Evolutionary conservation across 768 basidiomycete species (phyloP), one percentile per base, ranked within the genome.

Genomic region (Tylopilus subfusipes): DNA sequence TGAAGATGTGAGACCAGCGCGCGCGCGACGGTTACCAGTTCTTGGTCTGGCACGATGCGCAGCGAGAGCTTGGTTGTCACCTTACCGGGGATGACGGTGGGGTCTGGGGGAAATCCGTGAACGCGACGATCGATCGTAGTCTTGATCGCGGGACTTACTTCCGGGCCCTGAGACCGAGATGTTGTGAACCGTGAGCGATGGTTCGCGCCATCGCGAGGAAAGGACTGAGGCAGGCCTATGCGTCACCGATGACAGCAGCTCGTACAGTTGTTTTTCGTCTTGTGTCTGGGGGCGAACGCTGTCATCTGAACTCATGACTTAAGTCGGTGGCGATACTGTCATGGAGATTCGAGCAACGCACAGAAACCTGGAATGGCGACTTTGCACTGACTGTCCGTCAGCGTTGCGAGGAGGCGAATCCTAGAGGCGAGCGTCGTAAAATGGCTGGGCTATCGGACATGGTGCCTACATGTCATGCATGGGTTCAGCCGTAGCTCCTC

Each of bases 1-100:
- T 73, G 63, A 1, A 98, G 72, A 63, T 88, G 80, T 4, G 76
- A 68, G 52, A 82, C 77, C 16, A 98, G 73, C 10, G 80, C 73
- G 16, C 74, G 73, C 4, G 84, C 81, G 55, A 96, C 85, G 5
- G 75, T 78, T 8, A 87, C 82, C 5, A 95, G 73, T 52, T 86
- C 81, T 70, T 98, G 96, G 65, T 98, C 93, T 2, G 96, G 96
- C 0, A 99, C 96, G 60, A 98, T 89, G 13, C 96, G 90, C 54
- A 98, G 70, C 5, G 93, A 96, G 7, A 98, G 79, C 57, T 90
- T 85, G 1, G 94, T 84, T n/a, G 81, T 83, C 25, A 96, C 92
- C 10, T 76, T 79, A 1, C 85, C 83, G 0, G 96, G 94, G 42
- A 98, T 98, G 54, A 98, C 84, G 1, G 96, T 96, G 4, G 88